Percentiles rank a stretch among this genome's conserved stretches.
phyloP scores from a whole-genome alignment of 768 basidiomycete species.

The Leucogyrophana mollusca region DNA sequence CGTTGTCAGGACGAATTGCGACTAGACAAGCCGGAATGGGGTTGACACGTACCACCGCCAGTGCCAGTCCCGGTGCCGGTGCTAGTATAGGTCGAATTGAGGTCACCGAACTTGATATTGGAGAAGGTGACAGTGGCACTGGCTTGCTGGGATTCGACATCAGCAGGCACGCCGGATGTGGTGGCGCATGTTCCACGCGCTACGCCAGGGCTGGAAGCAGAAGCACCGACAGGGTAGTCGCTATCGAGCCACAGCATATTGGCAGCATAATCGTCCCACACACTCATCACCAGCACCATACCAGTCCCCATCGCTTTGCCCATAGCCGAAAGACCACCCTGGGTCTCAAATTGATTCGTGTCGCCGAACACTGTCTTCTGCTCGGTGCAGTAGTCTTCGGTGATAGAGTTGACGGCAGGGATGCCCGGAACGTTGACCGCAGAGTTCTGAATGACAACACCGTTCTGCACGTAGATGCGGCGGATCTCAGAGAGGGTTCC shows the following conservation, averaged over 20 bases:
- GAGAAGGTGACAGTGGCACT: constrained; percentile 49
- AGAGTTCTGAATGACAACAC: constrained; percentile 51
- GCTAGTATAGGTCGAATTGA: constrained; percentile 41
- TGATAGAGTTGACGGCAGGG: constrained; percentile 43
- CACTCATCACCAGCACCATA: constrained; percentile 47
- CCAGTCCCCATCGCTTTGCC: constrained; percentile 36
- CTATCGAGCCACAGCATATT: constrained; percentile 60
- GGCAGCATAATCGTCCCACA: constrained; percentile 56
- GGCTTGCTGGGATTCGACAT: constrained; percentile 39
- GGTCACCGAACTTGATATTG: constrained; percentile 53
- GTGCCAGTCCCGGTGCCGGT: no score
- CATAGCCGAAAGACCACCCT: constrained; percentile 40
- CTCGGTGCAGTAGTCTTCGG: constrained; percentile 39
- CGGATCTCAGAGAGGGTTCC: constrained; percentile 54
- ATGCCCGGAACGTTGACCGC: constrained; percentile 45
- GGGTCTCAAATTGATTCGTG: constrained; percentile 37
- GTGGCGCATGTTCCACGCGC: constrained; percentile 51
- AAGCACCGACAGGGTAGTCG: constrained; percentile 39
- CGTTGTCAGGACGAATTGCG: no score
- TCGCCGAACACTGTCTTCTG: constrained; percentile 47
- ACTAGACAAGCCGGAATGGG: no score
- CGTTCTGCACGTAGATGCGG: constrained; percentile 54
- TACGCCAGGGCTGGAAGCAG: constrained; percentile 39
- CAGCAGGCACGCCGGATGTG: constrained; percentile 42
- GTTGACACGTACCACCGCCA: no score